A percentile compares a stretch with the other conserved stretches of the same genome.
These are phyloP conservation scores for Aspergillus flavus DNA, from an alignment of 2,329 filamentous ascomycete species.

Conservation along the genomic window DNA sequence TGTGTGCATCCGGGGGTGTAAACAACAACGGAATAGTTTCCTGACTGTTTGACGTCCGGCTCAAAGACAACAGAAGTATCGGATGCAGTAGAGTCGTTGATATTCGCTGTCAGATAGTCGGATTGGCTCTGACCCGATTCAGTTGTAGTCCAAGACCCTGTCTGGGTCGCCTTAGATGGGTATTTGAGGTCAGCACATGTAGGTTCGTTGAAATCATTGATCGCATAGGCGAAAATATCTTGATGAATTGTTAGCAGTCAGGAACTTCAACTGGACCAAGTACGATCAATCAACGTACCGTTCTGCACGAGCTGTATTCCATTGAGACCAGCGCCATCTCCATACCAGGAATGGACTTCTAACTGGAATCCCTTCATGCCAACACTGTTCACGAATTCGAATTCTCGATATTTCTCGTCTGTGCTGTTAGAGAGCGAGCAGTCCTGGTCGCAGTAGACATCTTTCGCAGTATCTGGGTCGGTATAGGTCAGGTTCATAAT, in stretches of 20 bases:
- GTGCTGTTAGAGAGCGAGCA: conserved; percentile 80
- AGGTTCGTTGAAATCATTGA: conserved; percentile 87
- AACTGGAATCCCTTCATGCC: conserved; percentile 87
- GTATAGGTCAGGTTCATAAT: conserved; percentile 96
- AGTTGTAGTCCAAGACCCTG: conserved; percentile 73
- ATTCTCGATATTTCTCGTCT: conserved; percentile 76
- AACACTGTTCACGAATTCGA: conserved; percentile 82
- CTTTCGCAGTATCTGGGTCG: conserved; percentile 70
- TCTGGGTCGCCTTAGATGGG: conserved; percentile 67
- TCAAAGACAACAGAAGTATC: conserved; percentile 67
- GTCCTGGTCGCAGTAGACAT: conserved; percentile 72
- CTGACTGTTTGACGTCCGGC: conserved; percentile 83
- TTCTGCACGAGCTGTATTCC: conserved; percentile 87
- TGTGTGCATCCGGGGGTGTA: conserved; percentile 90
- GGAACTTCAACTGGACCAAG: no score
- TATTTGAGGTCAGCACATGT: conserved; percentile 68
- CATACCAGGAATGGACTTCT: conserved; percentile 86
- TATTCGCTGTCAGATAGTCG: conserved; percentile 72
- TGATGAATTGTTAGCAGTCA: conserved; percentile 17
- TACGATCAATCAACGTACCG: conserved; percentile 40
- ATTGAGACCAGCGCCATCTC: conserved; percentile 77
- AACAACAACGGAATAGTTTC: conserved; percentile 87
- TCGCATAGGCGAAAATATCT: conserved; percentile 82
- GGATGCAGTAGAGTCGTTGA: conserved; percentile 60
- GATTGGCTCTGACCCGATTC: conserved; percentile 71